Conservation (phyloP, 140 eudicot species). For the Anethum foeniculum region DNA sequence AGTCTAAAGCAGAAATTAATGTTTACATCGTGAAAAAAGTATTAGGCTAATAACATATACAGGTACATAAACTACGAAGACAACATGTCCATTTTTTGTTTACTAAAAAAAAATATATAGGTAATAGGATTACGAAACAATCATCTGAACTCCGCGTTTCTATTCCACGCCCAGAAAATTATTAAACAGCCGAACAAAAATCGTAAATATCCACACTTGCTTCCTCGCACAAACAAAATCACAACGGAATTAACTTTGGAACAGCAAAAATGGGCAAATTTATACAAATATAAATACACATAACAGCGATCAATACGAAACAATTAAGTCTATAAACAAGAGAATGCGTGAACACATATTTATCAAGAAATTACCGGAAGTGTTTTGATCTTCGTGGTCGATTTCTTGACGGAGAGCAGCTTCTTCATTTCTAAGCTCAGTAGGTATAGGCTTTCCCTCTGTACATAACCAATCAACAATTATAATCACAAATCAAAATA, state of each 20-base stretch:
- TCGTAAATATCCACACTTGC: background rate
- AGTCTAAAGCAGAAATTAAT: no score
- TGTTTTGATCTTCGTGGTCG: constrained; percentile 80
- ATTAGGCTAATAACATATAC: no score
- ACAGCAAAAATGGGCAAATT: no score
- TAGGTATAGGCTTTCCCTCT: constrained; percentile 98
- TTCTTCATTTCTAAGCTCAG: constrained; percentile 90
- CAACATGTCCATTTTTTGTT: background rate
- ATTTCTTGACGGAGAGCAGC: constrained; percentile 89
- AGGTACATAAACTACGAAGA: background rate
- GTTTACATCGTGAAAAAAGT: no score
- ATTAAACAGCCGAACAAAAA: no score
- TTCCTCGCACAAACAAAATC: no score
- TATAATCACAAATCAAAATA: background rate
- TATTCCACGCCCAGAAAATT: background rate
- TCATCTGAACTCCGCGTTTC: background rate
- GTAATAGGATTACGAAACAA: background rate
- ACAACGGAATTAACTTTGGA: no score
- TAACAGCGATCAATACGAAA: background rate
- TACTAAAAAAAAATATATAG: no score
- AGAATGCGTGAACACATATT: background rate
- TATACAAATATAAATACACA: background rate
- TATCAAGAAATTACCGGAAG: constrained; percentile 39
- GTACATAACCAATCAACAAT: background rate
- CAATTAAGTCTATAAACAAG: background rate